Conservation (phyloP, 495 filamentous ascomycete genomes). For the Friedmanniomyces simplex region DNA sequence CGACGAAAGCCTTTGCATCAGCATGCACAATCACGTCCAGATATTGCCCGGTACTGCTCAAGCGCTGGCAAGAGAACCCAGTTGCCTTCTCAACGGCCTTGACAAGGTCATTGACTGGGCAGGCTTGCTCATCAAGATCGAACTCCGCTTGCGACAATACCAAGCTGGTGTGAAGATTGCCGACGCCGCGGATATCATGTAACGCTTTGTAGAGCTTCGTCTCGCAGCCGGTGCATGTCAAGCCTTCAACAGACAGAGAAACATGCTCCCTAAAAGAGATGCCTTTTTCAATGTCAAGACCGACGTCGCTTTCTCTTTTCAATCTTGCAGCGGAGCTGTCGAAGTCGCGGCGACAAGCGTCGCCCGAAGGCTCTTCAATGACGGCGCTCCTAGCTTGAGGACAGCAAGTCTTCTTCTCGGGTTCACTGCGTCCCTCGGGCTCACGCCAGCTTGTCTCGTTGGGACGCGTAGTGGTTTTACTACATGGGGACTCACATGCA, state of each 20-base stretch:
- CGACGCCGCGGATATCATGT: constrained; percentile 11
- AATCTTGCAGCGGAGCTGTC: not conserved
- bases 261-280: constrained; percentile 11
- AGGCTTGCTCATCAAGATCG: constrained; percentile 15
- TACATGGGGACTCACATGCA: not conserved
- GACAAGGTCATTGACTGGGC: constrained; percentile 2
- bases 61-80: constrained; percentile 10
- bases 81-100: constrained; percentile 13
- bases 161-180: constrained; percentile 10
- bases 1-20: constrained; percentile 5
- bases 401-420: not conserved
- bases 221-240: constrained; percentile 24
- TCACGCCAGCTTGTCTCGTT: not conserved
- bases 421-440: not conserved
- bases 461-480: not conserved
- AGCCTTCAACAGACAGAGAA: constrained; percentile 8
- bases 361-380: not conserved
- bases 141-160: constrained; percentile 19
- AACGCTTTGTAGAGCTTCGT: constrained; percentile 14
- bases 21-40: constrained; percentile 9
- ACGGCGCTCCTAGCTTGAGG: not conserved
- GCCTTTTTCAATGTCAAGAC: constrained; percentile 17
- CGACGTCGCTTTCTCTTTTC: not conserved
- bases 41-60: constrained; percentile 9
- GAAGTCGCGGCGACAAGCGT: not conserved